Conservation (phyloP, 176 grass and related monocot genomes). For the Eremochloa ophiuroides region DNA sequence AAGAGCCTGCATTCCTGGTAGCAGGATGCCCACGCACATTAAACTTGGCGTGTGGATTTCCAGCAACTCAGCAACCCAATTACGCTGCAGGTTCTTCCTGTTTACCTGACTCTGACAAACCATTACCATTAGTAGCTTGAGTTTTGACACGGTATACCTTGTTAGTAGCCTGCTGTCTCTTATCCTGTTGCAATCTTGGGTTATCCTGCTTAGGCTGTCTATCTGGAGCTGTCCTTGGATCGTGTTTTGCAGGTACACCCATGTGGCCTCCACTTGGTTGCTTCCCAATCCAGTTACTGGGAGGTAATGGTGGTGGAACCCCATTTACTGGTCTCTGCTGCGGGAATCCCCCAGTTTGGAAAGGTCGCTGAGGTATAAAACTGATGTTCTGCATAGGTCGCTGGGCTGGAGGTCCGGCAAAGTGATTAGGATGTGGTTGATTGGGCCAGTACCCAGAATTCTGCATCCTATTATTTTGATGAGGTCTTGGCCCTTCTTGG, state of each 20-base stretch:
- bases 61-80: neutral
- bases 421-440: constrained; percentile 38
- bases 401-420: constrained; percentile 31
- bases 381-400: constrained; percentile 21
- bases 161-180: constrained; percentile 38
- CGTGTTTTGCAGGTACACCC: constrained; percentile 32
- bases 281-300: constrained; percentile 81
- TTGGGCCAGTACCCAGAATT: constrained; percentile 33
- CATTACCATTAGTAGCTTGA: constrained; percentile 32
- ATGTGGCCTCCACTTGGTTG: constrained; percentile 38
- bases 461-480: constrained; percentile 38
- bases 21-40: neutral
- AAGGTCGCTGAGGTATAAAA: constrained; percentile 29
- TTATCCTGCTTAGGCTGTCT: constrained; percentile 45
- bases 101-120: constrained; percentile 30
- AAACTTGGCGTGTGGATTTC: neutral
- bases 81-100: constrained; percentile 1
- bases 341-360: constrained; percentile 18
- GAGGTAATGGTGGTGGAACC: constrained; percentile 58
- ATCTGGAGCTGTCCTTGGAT: constrained; percentile 17
- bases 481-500: constrained; percentile 44
- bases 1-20: neutral
- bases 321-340: constrained; percentile 46
- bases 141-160: constrained; percentile 63
- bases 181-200: constrained; percentile 41